phyloP scores from a whole-genome alignment of 768 basidiomycete genomes.

The Lactarius indigo region DNA sequence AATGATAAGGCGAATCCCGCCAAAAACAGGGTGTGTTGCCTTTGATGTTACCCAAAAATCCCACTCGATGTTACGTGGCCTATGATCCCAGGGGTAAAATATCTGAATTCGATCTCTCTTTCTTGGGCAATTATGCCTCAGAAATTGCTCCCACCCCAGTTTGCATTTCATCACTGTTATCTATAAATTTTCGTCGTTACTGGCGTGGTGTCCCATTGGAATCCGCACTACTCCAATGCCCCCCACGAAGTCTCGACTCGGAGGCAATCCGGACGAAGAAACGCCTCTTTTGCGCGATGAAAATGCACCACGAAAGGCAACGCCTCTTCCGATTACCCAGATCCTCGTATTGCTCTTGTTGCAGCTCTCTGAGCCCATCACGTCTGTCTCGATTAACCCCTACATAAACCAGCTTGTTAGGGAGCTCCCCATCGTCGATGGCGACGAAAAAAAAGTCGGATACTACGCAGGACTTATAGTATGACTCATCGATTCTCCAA shows the following conservation, averaged over 20 bases:
- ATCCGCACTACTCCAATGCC: conserved; percentile 3
- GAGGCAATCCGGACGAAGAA: conserved; percentile 2
- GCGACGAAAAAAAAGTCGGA: conserved; percentile 43
- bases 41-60: no score
- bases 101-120: no score
- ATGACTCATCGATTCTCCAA: conserved; percentile 24
- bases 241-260: background rate
- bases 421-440: conserved; percentile 40
- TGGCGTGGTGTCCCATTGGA: background rate
- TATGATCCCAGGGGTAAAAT: no score
- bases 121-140: no score
- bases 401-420: no score
- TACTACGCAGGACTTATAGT: conserved; percentile 51
- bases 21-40: no score
- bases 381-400: no score
- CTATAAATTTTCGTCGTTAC: background rate
- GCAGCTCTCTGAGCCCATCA: conserved; percentile 47
- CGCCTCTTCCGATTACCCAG: conserved; percentile 46
- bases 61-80: no score
- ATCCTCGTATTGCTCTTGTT: conserved; percentile 43
- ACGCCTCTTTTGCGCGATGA: conserved; percentile 11
- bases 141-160: no score
- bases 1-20: no score
- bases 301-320: conserved; percentile 27
- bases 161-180: no score